Conservation (phyloP, 768 basidiomycete species). For the Agrocybe pediades region DNA sequence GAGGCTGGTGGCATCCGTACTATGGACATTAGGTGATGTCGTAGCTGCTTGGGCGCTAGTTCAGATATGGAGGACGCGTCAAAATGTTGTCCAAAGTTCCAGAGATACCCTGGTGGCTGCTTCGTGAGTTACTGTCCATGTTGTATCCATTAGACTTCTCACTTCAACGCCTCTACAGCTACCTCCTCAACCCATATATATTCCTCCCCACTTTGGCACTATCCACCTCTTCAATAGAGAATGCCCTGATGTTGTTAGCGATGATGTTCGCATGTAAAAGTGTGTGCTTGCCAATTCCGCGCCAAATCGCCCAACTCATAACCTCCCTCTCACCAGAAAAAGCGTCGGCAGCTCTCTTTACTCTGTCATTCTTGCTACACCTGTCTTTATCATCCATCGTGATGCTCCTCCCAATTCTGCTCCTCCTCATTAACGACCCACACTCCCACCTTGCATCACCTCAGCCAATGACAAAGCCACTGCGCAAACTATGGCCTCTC, state of each 20-base stretch:
- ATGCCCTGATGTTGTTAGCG: slow-evolving; percentile 63
- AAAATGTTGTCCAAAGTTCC: slow-evolving; percentile 43
- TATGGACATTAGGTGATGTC: slow-evolving; percentile 76
- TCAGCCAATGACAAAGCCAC: slow-evolving; percentile 30
- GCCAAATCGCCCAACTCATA: not conserved
- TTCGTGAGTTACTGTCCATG: slow-evolving; percentile 48
- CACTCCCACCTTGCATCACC: slow-evolving; percentile 73
- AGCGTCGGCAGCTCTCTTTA: slow-evolving; percentile 55
- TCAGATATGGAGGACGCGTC: slow-evolving; percentile 67
- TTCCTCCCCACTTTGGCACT: slow-evolving; percentile 77
- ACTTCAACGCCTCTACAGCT: slow-evolving; percentile 52
- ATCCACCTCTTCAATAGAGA: slow-evolving; percentile 85
- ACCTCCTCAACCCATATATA: slow-evolving; percentile 88
- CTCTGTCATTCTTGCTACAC: slow-evolving; percentile 72
- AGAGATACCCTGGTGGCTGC: slow-evolving; percentile 67
- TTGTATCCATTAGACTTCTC: not conserved
- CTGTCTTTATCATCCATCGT: slow-evolving; percentile 72
- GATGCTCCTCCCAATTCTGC: slow-evolving; percentile 63
- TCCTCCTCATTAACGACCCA: slow-evolving; percentile 64
- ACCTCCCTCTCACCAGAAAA: slow-evolving; percentile 46
- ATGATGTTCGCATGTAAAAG: slow-evolving; percentile 74
- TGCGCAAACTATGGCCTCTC: slow-evolving; percentile 34
- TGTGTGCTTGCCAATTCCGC: slow-evolving; percentile 21
- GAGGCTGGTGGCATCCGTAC: slow-evolving; percentile 43
- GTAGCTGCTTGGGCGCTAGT: slow-evolving; percentile 69